Percentiles rank a stretch among this genome's conserved stretches.
These are phyloP conservation scores for Erodium texanum DNA, from an alignment of 441 rosid genomes.

Conservation along the genomic window DNA sequence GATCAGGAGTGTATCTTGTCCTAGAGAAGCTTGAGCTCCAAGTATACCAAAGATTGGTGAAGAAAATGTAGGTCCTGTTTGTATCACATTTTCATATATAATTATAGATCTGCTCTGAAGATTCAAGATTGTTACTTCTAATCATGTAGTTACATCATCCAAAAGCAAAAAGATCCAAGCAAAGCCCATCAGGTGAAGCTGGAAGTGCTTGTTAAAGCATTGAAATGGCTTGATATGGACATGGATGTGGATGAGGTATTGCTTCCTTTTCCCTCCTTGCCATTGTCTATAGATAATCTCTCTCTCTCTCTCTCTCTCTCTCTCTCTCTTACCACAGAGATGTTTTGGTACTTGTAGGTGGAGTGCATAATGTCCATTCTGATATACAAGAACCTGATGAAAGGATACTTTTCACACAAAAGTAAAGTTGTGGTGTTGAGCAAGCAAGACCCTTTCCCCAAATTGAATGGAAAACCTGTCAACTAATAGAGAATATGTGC, in stretches of 20 bases:
- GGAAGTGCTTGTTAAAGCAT: constrained; percentile 75
- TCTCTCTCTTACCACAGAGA: not conserved
- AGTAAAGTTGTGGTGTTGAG: constrained; percentile 91
- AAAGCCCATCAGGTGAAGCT: constrained; percentile 93
- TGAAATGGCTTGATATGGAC: constrained; percentile 86
- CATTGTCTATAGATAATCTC: not conserved
- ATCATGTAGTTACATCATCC: constrained; percentile 61
- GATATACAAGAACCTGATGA: constrained; percentile 78
- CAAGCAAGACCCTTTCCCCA: constrained; percentile 93
- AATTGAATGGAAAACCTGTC: constrained; percentile 66
- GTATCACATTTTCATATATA: not conserved
- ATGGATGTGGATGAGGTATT: constrained; percentile 93
- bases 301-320: no score
- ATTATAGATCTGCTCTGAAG: not conserved
- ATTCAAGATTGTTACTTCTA: constrained; percentile 4
- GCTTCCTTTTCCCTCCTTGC: not conserved
- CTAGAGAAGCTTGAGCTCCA: constrained; percentile 94
- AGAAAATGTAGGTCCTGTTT: constrained; percentile 46
- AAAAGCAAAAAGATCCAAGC: constrained; percentile 70
- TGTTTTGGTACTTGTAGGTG: constrained; percentile 39
- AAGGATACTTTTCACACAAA: constrained; percentile 86
- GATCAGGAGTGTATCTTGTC: constrained; percentile 91
- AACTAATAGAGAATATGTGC: constrained; percentile 31
- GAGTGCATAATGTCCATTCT: constrained; percentile 83
- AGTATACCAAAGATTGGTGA: constrained; percentile 57